Percentiles rank a stretch among this genome's conserved stretches.
These are phyloP conservation scores for Colletotrichum chlorophyti DNA, from an alignment of 2,329 filamentous ascomycete species.

Conservation along the genomic window DNA sequence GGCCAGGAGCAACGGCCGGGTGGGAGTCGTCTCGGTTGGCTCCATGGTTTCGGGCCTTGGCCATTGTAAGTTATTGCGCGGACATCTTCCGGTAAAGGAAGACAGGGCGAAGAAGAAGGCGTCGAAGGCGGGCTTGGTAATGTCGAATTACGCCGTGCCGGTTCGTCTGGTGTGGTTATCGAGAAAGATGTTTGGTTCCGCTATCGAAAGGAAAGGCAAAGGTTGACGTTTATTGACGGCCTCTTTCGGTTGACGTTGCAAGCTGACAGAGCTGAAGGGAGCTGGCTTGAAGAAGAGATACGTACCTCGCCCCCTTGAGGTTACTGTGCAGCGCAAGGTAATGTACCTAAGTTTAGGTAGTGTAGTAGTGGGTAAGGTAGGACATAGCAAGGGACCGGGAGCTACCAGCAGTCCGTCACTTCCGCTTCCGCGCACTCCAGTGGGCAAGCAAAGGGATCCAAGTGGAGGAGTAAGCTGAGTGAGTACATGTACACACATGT, in stretches of 20 bases:
- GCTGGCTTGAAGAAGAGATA: conserved; percentile 10
- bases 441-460: too few relatives aligned
- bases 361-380: too few relatives aligned
- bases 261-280: too few relatives aligned
- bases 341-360: too few relatives aligned
- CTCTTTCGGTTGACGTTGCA: conserved; percentile 22
- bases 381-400: conserved; percentile 25
- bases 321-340: too few relatives aligned
- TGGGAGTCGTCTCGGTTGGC: conserved; percentile 27
- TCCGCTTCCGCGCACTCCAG: background rate
- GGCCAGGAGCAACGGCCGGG: conserved; percentile 12
- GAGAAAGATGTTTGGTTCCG: too few relatives aligned
- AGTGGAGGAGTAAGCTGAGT: too few relatives aligned
- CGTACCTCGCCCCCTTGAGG: background rate
- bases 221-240: conserved; percentile 8
- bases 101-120: background rate
- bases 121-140: too few relatives aligned
- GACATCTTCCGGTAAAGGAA: conserved; percentile 25
- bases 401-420: conserved; percentile 16
- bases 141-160: too few relatives aligned
- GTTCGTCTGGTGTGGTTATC: background rate
- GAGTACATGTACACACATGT: too few relatives aligned
- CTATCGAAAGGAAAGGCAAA: background rate
- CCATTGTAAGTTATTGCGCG: conserved; percentile 32
- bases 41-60: conserved; percentile 31